phyloP scores from a whole-genome alignment of 2,329 filamentous ascomycete genomes.

The Phyllosticta ampelicida region DNA sequence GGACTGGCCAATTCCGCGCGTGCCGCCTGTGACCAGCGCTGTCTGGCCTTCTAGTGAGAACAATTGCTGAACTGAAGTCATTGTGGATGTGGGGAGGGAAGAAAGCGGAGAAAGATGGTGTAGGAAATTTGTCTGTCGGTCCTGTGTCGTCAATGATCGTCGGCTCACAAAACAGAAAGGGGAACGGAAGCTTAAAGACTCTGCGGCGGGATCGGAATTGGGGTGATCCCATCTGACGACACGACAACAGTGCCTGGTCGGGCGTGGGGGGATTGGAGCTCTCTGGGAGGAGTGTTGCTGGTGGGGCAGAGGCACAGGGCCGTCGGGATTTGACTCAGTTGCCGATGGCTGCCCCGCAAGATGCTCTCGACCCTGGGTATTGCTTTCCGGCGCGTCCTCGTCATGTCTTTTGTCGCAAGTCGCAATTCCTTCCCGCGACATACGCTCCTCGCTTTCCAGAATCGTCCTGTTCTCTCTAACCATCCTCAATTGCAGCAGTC shows the following conservation, averaged over 20 bases:
- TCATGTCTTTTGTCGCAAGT: not conserved
- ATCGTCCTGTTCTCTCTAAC: not conserved
- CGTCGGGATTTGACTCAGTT: constrained; percentile 9
- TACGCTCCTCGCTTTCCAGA: not conserved
- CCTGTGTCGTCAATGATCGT: constrained; percentile 5
- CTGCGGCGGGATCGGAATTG: constrained; percentile 2
- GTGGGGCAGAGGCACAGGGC: constrained; percentile 3
- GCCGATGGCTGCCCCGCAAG: constrained; percentile 4
- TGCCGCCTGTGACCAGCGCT: constrained; percentile 40
- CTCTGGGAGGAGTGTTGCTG: not conserved
- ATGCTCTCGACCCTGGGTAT: constrained; percentile 2
- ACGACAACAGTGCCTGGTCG: not conserved
- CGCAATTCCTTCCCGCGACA: not conserved
- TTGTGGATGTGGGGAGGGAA: constrained; percentile 12
- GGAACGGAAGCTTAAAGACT: not conserved
- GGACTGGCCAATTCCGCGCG: constrained; percentile 39
- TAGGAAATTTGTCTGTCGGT: not conserved
- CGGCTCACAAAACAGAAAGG: not conserved
- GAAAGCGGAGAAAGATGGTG: constrained; percentile 1
- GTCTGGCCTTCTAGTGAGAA: constrained; percentile 41
- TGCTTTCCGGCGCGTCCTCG: constrained; percentile 8
- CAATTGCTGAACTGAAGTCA: constrained; percentile 31
- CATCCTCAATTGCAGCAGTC: not conserved
- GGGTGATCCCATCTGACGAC: not conserved
- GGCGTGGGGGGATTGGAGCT: constrained; percentile 4